These are phyloP conservation scores for Nitzschia inconspicua DNA, from an alignment of 108 stramenopile species.

Conservation along the genomic window DNA sequence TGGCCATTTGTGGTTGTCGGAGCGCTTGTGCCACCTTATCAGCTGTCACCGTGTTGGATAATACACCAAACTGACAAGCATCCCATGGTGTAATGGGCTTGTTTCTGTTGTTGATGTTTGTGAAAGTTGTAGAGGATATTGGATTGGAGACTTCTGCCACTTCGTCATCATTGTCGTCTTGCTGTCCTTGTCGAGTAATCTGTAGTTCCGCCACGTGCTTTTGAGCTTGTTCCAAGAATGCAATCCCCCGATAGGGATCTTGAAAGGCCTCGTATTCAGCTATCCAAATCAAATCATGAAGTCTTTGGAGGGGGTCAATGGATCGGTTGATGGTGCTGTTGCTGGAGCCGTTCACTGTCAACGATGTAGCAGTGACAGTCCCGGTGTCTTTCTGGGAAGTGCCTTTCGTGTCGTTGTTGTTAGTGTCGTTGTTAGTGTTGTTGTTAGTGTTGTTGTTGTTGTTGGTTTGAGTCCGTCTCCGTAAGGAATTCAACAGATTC, in stretches of 20 bases:
- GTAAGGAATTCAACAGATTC: too few species aligned
- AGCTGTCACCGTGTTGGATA: conserved; percentile 5
- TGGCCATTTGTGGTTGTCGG: background rate
- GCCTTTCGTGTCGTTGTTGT: background rate
- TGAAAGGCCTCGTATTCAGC: conserved; percentile 54
- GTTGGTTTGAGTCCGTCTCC: too few species aligned
- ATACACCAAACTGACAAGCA: conserved; percentile 32
- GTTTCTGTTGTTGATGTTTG: too few species aligned
- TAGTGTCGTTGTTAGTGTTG: too few species aligned
- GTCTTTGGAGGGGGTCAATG: too few species aligned
- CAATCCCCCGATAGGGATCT: conserved; percentile 70
- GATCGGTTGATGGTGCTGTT: too few species aligned
- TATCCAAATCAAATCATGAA: conserved; percentile 29
- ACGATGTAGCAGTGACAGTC: too few species aligned
- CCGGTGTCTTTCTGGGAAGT: too few species aligned
- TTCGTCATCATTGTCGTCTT: background rate
- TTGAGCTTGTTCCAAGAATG: background rate
- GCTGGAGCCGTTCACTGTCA: too few species aligned
- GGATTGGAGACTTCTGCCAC: conserved; percentile 1
- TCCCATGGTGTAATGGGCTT: conserved; percentile 44
- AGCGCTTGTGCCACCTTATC: background rate
- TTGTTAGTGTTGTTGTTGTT: background rate
- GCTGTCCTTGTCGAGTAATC: background rate
- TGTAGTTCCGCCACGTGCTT: background rate
- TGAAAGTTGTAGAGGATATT: background rate